Conservation (phyloP, 73 alveolate species). For the Paramecium tetraurelia region DNA sequence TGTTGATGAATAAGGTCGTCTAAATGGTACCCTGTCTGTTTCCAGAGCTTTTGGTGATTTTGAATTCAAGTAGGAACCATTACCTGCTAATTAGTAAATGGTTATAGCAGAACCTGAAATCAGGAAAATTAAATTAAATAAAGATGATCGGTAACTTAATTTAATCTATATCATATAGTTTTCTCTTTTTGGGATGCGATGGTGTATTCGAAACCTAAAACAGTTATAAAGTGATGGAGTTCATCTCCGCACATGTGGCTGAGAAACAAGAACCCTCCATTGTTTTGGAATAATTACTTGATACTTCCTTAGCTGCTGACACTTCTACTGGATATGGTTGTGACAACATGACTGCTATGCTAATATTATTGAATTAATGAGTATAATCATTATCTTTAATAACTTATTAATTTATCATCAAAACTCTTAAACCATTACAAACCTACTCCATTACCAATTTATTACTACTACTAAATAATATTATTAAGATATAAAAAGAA, state of each 20-base stretch:
- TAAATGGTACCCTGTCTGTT: constrained; percentile 71
- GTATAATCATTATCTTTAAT: background rate
- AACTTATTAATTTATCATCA: background rate
- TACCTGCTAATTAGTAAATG: background rate
- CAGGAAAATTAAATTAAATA: background rate
- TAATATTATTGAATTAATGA: background rate
- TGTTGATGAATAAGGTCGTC: constrained; percentile 66
- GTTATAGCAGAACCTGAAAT: constrained; percentile 27
- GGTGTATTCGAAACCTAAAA: constrained; percentile 33
- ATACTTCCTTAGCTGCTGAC: background rate
- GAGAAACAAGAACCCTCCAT: background rate
- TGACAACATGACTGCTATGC: constrained; percentile 42
- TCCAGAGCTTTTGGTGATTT: constrained; percentile 87
- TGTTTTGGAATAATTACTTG: background rate
- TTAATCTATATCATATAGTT: background rate
- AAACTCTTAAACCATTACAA: background rate
- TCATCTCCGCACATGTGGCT: background rate
- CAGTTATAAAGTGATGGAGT: constrained; percentile 17
- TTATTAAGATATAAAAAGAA: background rate
- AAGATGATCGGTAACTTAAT: background rate
- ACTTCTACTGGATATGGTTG: constrained; percentile 40
- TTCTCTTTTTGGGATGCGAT: constrained; percentile 36
- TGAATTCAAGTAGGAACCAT: constrained; percentile 68
- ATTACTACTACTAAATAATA: background rate
- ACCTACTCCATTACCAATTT: background rate